Base-by-base conservation (phyloP, 306 rosid species). In the Rosa multiflora region DNA sequence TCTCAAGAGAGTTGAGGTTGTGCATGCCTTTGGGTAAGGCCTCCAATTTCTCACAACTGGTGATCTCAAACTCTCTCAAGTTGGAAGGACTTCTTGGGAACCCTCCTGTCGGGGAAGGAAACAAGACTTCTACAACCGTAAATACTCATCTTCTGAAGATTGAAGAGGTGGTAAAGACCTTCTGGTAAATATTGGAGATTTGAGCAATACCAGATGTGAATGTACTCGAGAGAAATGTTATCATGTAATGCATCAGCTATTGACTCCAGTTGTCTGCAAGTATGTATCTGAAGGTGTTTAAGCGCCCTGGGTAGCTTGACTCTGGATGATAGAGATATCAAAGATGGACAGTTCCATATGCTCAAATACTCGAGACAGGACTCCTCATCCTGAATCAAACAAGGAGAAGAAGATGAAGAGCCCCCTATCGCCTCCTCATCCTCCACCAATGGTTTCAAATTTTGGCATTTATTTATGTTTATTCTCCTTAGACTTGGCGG, bases 281-380 rank as follows among this genome's bases (percentile, higher is more conserved):
- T 64, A 66, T 23, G 26, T 84, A 58, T 80, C 42, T 5, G 13
- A 29, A 48, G 75, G 23, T 26, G 6, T 29, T 29, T 48, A 71
- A 47, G 75, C 3, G 43, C 18, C 5, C 14, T 71, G 64, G 64
- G 83, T 73, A 86, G 14, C 69, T 87, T 39, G 52, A 81, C 83
- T 52, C 75, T 83, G 13, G 52, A 37, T 3, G 84, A 82, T 72
- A 85, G 68, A 42, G 83, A 79, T 17, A 20, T 40, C 37, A 88
- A 75, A 1, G 72, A 83, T 40, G 84, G 86, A 39, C 91, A 88
- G 23, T 79, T 63, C 14, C 63, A 47, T 47, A 85, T 76, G 67
- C 74, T 39, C 35, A 87, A n/a, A 55, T 80, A 84, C 53, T 67
- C 23, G 75, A 39, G 85, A 74, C 4, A 43, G 5, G 39, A 40